These are phyloP conservation scores for Cucumis hystrix DNA, from an alignment of 306 rosid genomes.

Conservation along the genomic window DNA sequence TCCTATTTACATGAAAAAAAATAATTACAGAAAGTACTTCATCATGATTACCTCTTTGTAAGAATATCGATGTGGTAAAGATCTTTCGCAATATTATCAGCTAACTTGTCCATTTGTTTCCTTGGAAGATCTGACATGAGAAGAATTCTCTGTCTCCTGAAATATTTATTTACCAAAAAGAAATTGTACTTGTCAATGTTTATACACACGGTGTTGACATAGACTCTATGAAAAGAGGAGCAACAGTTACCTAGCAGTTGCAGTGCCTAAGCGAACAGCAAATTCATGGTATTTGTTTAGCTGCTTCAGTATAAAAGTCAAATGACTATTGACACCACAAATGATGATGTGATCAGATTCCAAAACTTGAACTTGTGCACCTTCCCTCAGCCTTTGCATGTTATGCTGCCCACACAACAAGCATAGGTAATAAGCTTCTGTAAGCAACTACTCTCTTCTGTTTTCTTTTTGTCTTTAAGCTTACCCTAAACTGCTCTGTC, in stretches of 20 bases:
- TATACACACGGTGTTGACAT: slow-evolving; percentile 9
- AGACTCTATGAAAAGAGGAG: slow-evolving; percentile 6
- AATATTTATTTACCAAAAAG: slow-evolving; percentile 10
- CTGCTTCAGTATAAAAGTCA: slow-evolving; percentile 79
- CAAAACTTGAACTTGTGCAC: slow-evolving; percentile 87
- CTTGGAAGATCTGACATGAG: slow-evolving; percentile 97
- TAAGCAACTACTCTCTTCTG: not conserved
- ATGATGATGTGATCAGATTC: slow-evolving; percentile 92
- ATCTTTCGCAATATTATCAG: slow-evolving; percentile 64
- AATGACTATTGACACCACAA: slow-evolving; percentile 84
- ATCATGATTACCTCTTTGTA: slow-evolving; percentile 48
- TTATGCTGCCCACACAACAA: slow-evolving; percentile 45
- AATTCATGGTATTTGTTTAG: slow-evolving; percentile 70
- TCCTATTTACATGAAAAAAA: not conserved
- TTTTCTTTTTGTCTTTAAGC: slow-evolving; percentile 8
- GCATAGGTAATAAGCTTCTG: slow-evolving; percentile 7
- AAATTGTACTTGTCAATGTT: not conserved
- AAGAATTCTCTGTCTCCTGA: slow-evolving; percentile 88
- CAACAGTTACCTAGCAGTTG: slow-evolving; percentile 71
- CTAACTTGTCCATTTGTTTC: slow-evolving; percentile 77
- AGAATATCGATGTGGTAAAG: slow-evolving; percentile 76
- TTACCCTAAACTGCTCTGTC: slow-evolving; percentile 98
- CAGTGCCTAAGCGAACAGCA: slow-evolving; percentile 91
- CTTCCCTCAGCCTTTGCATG: slow-evolving; percentile 89
- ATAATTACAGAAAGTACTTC: not conserved